Evolutionary conservation across 2,329 filamentous ascomycete genomes (phyloP), one percentile per base, ranked within the genome.

Genomic region (Microthyrium microscopicum): DNA sequence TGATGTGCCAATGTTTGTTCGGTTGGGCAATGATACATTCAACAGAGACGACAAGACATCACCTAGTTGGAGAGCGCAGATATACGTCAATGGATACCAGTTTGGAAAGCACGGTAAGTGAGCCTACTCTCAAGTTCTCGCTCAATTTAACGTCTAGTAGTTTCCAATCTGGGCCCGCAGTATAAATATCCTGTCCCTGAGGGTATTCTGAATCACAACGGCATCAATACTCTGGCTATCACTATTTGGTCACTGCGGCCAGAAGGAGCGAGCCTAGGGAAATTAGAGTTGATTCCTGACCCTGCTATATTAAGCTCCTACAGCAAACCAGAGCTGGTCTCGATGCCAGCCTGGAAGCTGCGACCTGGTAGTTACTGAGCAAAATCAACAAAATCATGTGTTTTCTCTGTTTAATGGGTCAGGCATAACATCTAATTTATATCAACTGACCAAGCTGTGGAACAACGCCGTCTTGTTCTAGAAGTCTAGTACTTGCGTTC

Each of bases 11-110:
- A 44, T 78, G 2, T 60, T 60, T 1, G 74, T 79, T 42, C 57
- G 57, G 1, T 75, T 78, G 46, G 35, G 45, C 13, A 52, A 52
- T 30, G 29, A 28, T 8, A 48, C 41, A 20, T 58, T 25, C 6
- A 6, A 8, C 26, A 16, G 26, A 7, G 26, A 29, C 8, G 8
- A 29, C 7, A 16, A 16, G 51, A 66, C 40, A 77, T 75, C 48
- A 41, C 47, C 4, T 74, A 79, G 42, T 57, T 77, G 76, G 41
- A 61, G 77, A 13, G 70, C 61, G 2, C 66, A 76, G 43, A 53
- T 84, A 4, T 84, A 68, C 46, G 71, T 84, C 28, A 84, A 84
- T 44, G 79, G 78, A 2, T 84, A 73, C 51, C 77, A 84, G 50
- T 83, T 73, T 41, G 71, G 68, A 3, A 73, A 74, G 47, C 74